Evolutionary conservation across 768 basidiomycete genomes (phyloP), one percentile per base, ranked within the genome.

Genomic region (Tulasnella sp.): DNA sequence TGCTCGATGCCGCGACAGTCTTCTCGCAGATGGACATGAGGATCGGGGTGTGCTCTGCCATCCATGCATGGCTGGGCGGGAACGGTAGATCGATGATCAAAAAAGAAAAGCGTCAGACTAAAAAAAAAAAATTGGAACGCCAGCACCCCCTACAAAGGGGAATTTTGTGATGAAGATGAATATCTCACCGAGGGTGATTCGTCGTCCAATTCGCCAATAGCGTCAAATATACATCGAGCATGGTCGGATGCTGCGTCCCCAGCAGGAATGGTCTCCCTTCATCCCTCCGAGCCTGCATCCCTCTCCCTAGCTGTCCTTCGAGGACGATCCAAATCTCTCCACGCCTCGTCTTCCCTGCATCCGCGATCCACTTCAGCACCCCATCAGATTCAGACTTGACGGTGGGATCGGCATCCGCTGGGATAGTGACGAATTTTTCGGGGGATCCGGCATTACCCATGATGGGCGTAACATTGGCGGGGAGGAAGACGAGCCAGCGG

Each of bases 161-260:
- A n/a, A n/a, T n/a, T n/a, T n/a, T n/a, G n/a, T n/a, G n/a, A n/a
- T n/a, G n/a, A n/a, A n/a, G n/a, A n/a, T n/a, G n/a, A n/a, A n/a
- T n/a, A n/a, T n/a, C n/a, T n/a, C n/a, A n/a, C n/a, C n/a, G n/a
- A n/a, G n/a, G n/a, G n/a, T n/a, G 58, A 43, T 54, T 42, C 4
- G 53, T 42, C 11, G 60, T 15, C 34, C 44, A 60, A 25, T 60
- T 51, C 3, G 42, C 43, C 24, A 53, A n/a, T 42, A 60, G 31
- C 10, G 53, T 25, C 11, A 60, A 1, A 34, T 46, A 57, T 1
- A 60, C 19, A n/a, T 60, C 60, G 21, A 60, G 43, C 11, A 55
- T 29, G 4, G 51, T 60, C 31, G 60, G 60, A 2, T 43, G 25
- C 27, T 56, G 25, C 30, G 60, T 60, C 17, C 60, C 60, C 5